Evolutionary conservation across 1,284 basidiomycete genomes (phyloP), one percentile per base, ranked within the genome.

Genomic region (Marasmius tenuissimus): DNA sequence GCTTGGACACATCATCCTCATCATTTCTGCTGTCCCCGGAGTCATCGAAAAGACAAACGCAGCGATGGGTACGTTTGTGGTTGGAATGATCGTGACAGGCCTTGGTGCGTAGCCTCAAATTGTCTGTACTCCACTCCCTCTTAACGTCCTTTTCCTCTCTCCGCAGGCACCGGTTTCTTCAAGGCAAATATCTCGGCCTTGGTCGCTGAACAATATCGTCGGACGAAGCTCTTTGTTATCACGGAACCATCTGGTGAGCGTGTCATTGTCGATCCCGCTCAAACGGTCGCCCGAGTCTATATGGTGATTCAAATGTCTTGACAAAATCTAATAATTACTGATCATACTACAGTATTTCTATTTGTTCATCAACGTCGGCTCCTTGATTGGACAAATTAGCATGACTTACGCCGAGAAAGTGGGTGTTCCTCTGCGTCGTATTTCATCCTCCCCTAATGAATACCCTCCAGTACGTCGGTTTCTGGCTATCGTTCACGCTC

Each of bases 111-210:
- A 9, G 9, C 18, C 3, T 27, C 27, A 27, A 48, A 11, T 33
- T 16, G n/a, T 58, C 12, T 42, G 42, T 33, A 14, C 8, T 38
- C 33, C 60, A 6, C 22, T 27, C 27, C 87, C 66, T 86, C 86
- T 71, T 80, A 77, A 16, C 6, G 57, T 57, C 33, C 40, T 16
- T 42, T 35, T 8, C 22, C 16, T 10, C 16, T 10, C 18, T 1
- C 9, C n/a, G 4, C 16, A 35, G 78, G 79, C 8, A 89, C 93
- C 4, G 93, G 93, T 18, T 82, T 87, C 35, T 93, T 96, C 83
- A 95, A 94, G 76, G 73, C 87, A 0, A 94, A 94, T 71, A 87
- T 92, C 62, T 89, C 88, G 0, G 91, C 92, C 0, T 78, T 94
- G 61, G 81, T 94, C 45, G 92, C 92, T 47, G 91, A 96, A 75